Evolutionary conservation across 352 stramenopile species (phyloP), one percentile per base, ranked within the genome.

Genomic region (Phytopythium ostracodes): DNA sequence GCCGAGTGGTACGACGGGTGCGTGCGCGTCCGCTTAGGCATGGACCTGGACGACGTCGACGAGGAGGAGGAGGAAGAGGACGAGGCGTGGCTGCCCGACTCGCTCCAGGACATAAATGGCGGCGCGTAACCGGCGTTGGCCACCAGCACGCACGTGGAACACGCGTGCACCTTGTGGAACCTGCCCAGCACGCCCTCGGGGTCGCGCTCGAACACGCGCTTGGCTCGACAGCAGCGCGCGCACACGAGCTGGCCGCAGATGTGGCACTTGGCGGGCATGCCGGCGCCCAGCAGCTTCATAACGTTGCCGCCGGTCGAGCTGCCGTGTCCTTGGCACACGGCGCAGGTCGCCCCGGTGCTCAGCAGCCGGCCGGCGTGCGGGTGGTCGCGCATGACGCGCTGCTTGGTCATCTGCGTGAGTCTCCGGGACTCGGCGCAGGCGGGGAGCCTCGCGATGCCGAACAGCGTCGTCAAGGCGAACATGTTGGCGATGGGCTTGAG

Each of bases 401-500:
- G 55, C 24, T 60, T 60, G 35, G 81, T 67, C 72, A 86, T 83
- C 38, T 77, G 68, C 2, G 80, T 88, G 31, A 89, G 68, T 2
- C 76, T 70, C 47, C 81, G 83, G 38, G 77, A 71, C 42, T 89
- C 76, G 10, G 76, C 80, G 52, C 83, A 64, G 4, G 84, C 80
- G 8, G 84, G 68, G 4, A 83, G 55, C 20, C 71, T 65, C 10
- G 74, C 73, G 31, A 87, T 71, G 20, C 70, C 68, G 50, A 89
- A 74, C 38, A 87, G 60, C 44, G 68, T 66, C 27, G 85, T 75
- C 9, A 71, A 54, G 5, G 71, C 65, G 49, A 87, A 75, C 59
- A 75, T 73, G 42, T 78, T 70, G 22, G 64, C 70, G 40, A 89
- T 56, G 2, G 75, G 69, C 20, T 63, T 60, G 35, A 82, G 57